phyloP scores from a whole-genome alignment of 345 rosid genomes.

The Ceriops zippeliana region DNA sequence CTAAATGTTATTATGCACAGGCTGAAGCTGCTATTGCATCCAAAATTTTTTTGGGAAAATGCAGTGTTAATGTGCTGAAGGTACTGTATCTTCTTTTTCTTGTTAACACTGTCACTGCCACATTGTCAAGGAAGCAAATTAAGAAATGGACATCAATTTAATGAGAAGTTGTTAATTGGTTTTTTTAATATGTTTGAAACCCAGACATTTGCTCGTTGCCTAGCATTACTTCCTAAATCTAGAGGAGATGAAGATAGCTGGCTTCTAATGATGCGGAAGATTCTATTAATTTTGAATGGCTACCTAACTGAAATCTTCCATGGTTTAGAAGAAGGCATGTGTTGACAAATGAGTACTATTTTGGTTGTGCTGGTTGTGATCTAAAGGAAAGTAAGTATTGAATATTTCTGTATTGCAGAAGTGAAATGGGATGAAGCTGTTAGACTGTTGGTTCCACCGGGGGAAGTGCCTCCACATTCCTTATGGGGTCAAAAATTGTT shows the following conservation, averaged over 20 bases:
- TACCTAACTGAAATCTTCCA: slow-evolving; percentile 62
- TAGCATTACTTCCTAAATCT: slow-evolving; percentile 79
- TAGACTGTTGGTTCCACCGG: slow-evolving; percentile 62
- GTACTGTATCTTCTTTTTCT: slow-evolving; percentile 27
- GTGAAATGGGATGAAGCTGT: slow-evolving; percentile 52
- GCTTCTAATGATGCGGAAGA: slow-evolving; percentile 66
- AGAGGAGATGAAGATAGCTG: slow-evolving; percentile 79
- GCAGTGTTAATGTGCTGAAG: slow-evolving; percentile 53
- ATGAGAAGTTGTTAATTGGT: slow-evolving; percentile 12
- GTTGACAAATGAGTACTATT: slow-evolving; percentile 3
- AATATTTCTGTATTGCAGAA: slow-evolving; percentile 39
- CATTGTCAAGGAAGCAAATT: slow-evolving; percentile 16
- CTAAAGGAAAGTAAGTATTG: slow-evolving; percentile 5
- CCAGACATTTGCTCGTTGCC: slow-evolving; percentile 74
- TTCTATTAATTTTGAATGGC: slow-evolving; percentile 53
- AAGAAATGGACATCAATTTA: slow-evolving; percentile 7
- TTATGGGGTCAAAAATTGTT: slow-evolving; percentile 50
- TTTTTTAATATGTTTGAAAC: slow-evolving; percentile 17
- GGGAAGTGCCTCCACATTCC: slow-evolving; percentile 61
- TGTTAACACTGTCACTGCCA: neutral
- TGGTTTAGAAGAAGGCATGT: slow-evolving; percentile 80
- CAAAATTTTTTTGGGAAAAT: slow-evolving; percentile 56
- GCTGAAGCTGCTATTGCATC: slow-evolving; percentile 64
- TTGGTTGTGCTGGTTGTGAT: slow-evolving; percentile 10
- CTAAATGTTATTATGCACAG: slow-evolving; percentile 34